A percentile compares a stretch with the other conserved stretches of the same genome.
These are phyloP conservation scores for Quercus bicolor DNA, from an alignment of 306 rosid genomes.

Conservation along the genomic window DNA sequence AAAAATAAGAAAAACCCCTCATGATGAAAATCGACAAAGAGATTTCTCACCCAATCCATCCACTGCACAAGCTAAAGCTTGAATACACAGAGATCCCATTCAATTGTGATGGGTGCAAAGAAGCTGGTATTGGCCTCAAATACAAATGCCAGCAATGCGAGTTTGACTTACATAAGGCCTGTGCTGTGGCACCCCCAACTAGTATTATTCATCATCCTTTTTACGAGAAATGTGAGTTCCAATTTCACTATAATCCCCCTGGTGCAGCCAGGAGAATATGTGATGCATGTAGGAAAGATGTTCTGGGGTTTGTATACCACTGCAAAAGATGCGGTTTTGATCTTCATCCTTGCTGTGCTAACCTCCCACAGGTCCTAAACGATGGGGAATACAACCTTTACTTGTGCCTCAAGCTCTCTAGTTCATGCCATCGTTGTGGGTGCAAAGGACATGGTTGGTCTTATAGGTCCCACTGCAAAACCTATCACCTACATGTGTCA, in stretches of 20 bases:
- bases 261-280: constrained; percentile 36
- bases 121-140: constrained; percentile 51
- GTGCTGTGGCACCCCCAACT: constrained; percentile 30
- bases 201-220: constrained; percentile 32
- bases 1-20: background rate
- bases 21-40: constrained; percentile 36
- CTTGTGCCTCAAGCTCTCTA: constrained; percentile 36
- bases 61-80: constrained; percentile 38
- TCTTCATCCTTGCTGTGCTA: constrained; percentile 58
- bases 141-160: constrained; percentile 46
- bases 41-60: constrained; percentile 46
- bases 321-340: constrained; percentile 50
- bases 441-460: constrained; percentile 50
- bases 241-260: constrained; percentile 29
- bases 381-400: constrained; percentile 41
- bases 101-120: constrained; percentile 61
- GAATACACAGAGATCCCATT: constrained; percentile 49
- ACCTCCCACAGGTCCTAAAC: constrained; percentile 47
- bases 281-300: constrained; percentile 42
- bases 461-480: constrained; percentile 41
- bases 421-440: constrained; percentile 45
- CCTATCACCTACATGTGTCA: constrained; percentile 47
- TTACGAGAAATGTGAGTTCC: constrained; percentile 43
- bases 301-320: constrained; percentile 47
- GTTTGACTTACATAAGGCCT: constrained; percentile 43